phyloP scores from a whole-genome alignment of 768 basidiomycete species.

The Trametes coccinea region DNA sequence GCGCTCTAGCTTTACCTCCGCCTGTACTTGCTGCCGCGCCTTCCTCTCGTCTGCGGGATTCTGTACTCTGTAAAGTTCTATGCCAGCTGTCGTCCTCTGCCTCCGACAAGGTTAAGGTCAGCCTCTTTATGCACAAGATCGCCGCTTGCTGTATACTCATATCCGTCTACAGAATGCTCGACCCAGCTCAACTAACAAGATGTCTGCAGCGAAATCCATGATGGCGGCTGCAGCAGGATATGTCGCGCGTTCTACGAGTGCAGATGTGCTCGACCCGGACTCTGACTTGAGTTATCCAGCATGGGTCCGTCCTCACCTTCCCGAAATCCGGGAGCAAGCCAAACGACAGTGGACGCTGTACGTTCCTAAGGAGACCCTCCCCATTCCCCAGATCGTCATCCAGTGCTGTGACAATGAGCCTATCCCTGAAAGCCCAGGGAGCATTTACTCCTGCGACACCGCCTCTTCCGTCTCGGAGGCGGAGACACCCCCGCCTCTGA shows the following conservation, averaged over 20 bases:
- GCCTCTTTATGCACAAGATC: background rate
- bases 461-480: background rate
- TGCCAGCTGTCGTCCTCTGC: background rate
- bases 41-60: conserved; percentile 15
- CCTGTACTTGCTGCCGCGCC: conserved; percentile 2
- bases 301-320: conserved; percentile 18
- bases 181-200: background rate
- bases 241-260: background rate
- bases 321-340: conserved; percentile 12
- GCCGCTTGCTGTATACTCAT: background rate
- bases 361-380: background rate
- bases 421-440: conserved; percentile 5
- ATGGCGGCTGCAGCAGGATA: background rate
- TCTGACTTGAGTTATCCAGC: conserved; percentile 10
- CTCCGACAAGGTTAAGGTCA: conserved; percentile 7
- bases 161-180: background rate
- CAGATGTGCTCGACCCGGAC: conserved; percentile 3
- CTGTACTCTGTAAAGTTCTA: conserved; percentile 14
- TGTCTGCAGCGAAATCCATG: background rate
- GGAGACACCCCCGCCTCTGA: conserved; percentile 9
- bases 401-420: conserved; percentile 4
- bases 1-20: background rate
- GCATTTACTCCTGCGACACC: conserved; percentile 11
- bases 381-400: conserved; percentile 14
- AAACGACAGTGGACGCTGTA: conserved; percentile 8